Conservation (phyloP, 176 grass and related monocot genomes). For the Oryza glaberrima region DNA sequence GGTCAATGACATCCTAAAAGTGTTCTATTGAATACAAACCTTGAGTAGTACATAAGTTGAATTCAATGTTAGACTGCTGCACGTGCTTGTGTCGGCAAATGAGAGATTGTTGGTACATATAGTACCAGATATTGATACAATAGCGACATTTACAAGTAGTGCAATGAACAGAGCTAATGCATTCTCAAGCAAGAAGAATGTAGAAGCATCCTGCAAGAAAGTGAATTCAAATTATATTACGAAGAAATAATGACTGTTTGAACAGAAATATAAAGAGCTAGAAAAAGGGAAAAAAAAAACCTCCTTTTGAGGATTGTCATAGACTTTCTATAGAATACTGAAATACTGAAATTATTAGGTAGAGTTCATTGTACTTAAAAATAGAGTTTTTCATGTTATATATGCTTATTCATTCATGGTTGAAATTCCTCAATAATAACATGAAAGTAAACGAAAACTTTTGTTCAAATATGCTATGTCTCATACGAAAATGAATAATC, state of each 20-base stretch:
- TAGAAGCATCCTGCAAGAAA: conserved; percentile 60
- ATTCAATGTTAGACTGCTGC: conserved; percentile 53
- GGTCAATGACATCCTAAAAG: not conserved
- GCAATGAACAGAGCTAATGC: conserved; percentile 69
- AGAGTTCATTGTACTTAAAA: not conserved
- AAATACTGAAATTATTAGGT: not conserved
- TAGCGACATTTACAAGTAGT: conserved; percentile 73
- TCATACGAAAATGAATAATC: not conserved
- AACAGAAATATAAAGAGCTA: not conserved
- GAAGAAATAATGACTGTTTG: not conserved
- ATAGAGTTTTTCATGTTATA: not conserved
- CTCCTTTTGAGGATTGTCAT: not conserved
- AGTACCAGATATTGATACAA: conserved; percentile 61
- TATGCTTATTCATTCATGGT: not conserved
- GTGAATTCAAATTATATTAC: not conserved
- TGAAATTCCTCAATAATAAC: not conserved
- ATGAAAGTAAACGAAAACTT: not conserved
- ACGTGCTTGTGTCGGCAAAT: conserved; percentile 32
- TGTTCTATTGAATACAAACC: conserved; percentile 45
- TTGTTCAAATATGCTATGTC: not conserved
- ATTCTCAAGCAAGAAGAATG: conserved; percentile 72
- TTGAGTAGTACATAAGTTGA: conserved; percentile 66
- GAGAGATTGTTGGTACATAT: conserved; percentile 55
- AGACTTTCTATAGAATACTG: not conserved
- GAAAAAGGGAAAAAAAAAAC: not conserved